Base-by-base conservation (phyloP, 192 early-diverging fungal species). In the Allomyces javanicus region DNA sequence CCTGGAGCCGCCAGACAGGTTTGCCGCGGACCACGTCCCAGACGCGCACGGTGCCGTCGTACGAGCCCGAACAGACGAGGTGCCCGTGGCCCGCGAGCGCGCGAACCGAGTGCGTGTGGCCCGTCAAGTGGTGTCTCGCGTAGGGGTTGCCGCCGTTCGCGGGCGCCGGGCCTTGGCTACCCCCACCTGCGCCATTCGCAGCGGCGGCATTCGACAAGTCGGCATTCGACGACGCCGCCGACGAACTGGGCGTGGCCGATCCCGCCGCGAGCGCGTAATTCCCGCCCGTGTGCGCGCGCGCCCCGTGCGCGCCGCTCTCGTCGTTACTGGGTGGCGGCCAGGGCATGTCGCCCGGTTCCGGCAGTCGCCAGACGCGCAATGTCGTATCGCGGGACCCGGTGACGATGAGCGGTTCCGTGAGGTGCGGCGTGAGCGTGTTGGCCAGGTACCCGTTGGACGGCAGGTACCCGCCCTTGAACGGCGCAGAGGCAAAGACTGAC, bases 381-480 rank as follows among this genome's bases (percentile, higher is more conserved):
- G 92, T 96, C 7, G 91, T 87, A 72, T 99, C 96, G 61, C 96
- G 78, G 1, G 91, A 93, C 4, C 96, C 96, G 0, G 94, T 96
- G 12, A 99, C 88, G 67, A 99, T 90, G 26, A 96, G 72, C 12
- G 91, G 91, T 69, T 83, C 79, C 22, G 76, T 68, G 12, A 50
- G 45, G 10, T 50, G 10, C 3, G 24, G 22, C 3, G 67, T 68
- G 33, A 70, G 67, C 55, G 68, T 63, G 24, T 50, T 50, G 45
- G 19, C 45, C 4, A 50, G 45, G 45, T 50, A 19, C 45, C 45
- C 45, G 10, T 44, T 44, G 40, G 45, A 50, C 45, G 45, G 45
- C 10, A 50, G 12, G 45, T 50, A 50, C 12, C 45, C 45, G 45
- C 45, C 45, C 12, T 69, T 43, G 33, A 65, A 11, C 3, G 61